Evolutionary conservation across 805 yeast genomes (phyloP).

Genomic region (Candida tammaniensis): DNA sequence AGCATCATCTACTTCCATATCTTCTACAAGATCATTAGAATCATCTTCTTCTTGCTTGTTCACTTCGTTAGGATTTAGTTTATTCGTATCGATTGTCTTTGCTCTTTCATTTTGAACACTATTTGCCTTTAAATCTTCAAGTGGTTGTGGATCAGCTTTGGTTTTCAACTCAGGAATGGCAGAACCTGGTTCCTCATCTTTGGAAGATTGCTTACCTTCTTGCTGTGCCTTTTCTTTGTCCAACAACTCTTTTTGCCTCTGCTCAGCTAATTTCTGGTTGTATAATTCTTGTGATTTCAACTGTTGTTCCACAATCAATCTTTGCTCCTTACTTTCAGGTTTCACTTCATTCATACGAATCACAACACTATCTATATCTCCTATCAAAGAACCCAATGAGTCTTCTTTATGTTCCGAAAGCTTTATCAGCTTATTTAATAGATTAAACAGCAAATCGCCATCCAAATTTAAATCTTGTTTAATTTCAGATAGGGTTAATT

Average conservation of each 20-base stretch:
- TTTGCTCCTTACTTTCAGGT: slow-evolving; percentile 21
- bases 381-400: slow-evolving; percentile 13
- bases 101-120: too few relatives aligned
- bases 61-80: too few relatives aligned
- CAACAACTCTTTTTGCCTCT: slow-evolving; percentile 5
- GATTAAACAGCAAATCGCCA: slow-evolving; percentile 3
- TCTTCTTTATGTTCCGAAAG: not conserved
- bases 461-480: not conserved
- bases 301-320: slow-evolving; percentile 17
- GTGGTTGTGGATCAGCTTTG: too few relatives aligned
- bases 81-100: too few relatives aligned
- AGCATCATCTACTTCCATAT: slow-evolving; percentile 2
- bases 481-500: slow-evolving; percentile 1
- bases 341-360: slow-evolving; percentile 20
- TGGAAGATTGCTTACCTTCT: slow-evolving; percentile 1
- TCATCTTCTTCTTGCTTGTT: not conserved
- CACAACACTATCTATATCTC: slow-evolving; percentile 22
- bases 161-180: too few relatives aligned
- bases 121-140: too few relatives aligned
- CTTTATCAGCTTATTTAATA: slow-evolving; percentile 7
- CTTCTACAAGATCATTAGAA: too few relatives aligned
- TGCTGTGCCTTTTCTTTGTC: slow-evolving; percentile 5
- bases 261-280: slow-evolving; percentile 9
- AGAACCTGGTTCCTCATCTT: not conserved
- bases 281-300: slow-evolving; percentile 15